Conservation (phyloP, 2,329 filamentous ascomycete species). For the Cordyceps javanica region DNA sequence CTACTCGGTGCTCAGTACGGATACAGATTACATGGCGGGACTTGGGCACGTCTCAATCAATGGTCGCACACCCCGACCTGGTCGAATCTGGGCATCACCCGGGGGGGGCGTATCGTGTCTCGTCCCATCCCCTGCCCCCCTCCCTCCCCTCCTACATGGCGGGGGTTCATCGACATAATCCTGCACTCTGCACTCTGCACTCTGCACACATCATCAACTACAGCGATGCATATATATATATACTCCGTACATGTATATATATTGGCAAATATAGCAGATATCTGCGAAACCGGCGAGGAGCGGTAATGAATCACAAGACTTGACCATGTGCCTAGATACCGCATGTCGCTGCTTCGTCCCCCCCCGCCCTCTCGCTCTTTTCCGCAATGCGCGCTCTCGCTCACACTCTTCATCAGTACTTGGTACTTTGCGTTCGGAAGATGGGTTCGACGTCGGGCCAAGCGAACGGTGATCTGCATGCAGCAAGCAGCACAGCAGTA, state of each 20-base stretch:
- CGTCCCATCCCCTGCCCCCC: background rate
- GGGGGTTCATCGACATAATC: background rate
- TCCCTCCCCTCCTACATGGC: background rate
- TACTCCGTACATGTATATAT: no score
- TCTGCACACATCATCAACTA: background rate
- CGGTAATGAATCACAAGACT: background rate
- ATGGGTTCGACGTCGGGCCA: no score
- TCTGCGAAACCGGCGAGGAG: background rate
- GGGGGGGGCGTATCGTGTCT: background rate
- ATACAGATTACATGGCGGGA: no score
- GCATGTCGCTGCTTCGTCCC: no score
- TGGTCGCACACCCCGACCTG: background rate
- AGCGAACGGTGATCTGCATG: background rate
- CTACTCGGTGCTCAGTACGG: no score
- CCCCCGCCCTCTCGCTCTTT: no score
- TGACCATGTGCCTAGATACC: no score
- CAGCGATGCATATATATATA: background rate
- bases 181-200: no score
- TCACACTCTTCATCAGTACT: no score
- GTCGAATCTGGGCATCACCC: background rate
- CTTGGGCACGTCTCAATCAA: no score
- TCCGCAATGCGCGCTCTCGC: no score
- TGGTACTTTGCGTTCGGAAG: no score
- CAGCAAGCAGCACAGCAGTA: background rate
- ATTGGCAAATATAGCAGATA: background rate